Percentiles rank a stretch among this genome's conserved stretches.
Conservation (phyloP, 2,329 filamentous ascomycete genomes). For the Calonectria fujianensis region DNA sequence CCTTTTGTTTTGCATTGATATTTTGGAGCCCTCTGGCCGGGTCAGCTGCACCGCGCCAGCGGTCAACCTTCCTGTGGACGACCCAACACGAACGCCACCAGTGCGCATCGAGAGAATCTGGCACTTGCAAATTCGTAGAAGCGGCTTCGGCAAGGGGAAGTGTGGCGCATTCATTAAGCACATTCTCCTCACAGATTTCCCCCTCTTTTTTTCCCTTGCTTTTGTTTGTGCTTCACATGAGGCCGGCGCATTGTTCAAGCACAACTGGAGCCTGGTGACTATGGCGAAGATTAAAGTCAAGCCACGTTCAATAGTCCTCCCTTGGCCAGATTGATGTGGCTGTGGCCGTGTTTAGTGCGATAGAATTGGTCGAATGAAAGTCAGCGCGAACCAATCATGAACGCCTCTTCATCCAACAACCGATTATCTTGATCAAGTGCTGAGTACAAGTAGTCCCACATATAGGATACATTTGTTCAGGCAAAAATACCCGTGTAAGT, state of each 20-base stretch:
- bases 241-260: background rate
- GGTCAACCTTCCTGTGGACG: too few relatives aligned
- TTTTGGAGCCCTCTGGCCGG: background rate
- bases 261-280: background rate
- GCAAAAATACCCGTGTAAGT: background rate
- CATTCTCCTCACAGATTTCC: background rate
- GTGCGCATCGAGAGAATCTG: background rate
- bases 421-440: background rate
- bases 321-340: background rate
- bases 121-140: background rate
- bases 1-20: background rate
- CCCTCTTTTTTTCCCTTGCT: background rate
- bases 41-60: background rate
- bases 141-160: background rate
- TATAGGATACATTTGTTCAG: background rate
- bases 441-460: background rate
- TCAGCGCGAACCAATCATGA: background rate
- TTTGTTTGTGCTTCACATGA: background rate
- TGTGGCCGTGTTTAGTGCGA: background rate
- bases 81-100: background rate
- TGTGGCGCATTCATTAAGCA: background rate
- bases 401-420: background rate
- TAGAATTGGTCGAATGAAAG: background rate
- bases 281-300: background rate
- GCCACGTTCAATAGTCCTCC: background rate